phyloP scores from a whole-genome alignment of 164 flowering plant genomes.

The Vitis vinifera region ASM3070453v1 NC_081820.1:22659001-22659500 shows the following conservation, averaged over 20 bases:
- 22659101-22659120: constrained; percentile 2
- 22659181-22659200: constrained; percentile 2
- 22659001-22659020: constrained; percentile 8
- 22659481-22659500: too few relatives aligned
- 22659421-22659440: not conserved
- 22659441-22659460: too few relatives aligned
- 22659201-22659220: constrained; percentile 10
- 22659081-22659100: not conserved
- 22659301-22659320: not conserved
- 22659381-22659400: not conserved
- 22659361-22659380: not conserved
- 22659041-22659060: not conserved
- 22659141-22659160: not conserved
- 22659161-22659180: not conserved
- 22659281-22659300: not conserved
- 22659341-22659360: not conserved
- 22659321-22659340: not conserved
- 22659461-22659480: too few relatives aligned
- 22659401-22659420: too few relatives aligned
- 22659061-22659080: not conserved
- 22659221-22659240: not conserved
- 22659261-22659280: constrained; percentile 19
- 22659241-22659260: constrained; percentile 18
- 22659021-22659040: constrained; percentile 7
- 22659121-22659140: constrained; percentile 10